Base-by-base conservation (phyloP, 2,329 filamentous ascomycete species). In the Alternaria incomplexa region DNA sequence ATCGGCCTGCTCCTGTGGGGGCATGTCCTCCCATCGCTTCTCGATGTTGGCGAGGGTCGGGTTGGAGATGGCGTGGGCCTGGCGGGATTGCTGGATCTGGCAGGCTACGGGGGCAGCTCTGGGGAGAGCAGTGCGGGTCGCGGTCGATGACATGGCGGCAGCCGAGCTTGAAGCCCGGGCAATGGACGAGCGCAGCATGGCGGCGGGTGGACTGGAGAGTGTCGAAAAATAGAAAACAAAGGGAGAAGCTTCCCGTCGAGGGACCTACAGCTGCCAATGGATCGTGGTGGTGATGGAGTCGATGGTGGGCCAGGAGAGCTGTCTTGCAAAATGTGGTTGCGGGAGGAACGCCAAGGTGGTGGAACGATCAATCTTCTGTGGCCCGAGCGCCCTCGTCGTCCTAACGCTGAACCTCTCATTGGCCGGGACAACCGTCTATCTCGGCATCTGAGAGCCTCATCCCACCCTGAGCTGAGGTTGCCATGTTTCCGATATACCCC, bases 11-110 rank as follows among this genome's bases (percentile, higher is more conserved):
- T 99, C 96, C 87, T 97, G 93, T 70, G 96, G 93, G 63, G 95
- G 94, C 92, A 98, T 94, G 69, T 86, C 89, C 87, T 99, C 96
- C 96, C 96, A 99, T 86, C 96, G 89, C 91, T 97, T 97, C 90
- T 99, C 96, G 80, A 99, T 98, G 85, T 97, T 93, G 83, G 93
- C 92, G 79, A 99, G 89, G 63, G 93, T 97, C 74, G 96, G 96
- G 87, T 97, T 98, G 79, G 94, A 96, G 84, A 99, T 96, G 81
- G 95, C 94, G 83, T 97, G 93, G 74, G 92, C 92, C 75, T 91
- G 89, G 77, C 87, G 85, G 67, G 81, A 81, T 79, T 85, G 84
- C 79, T 87, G 83, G 65, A 81, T 77, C 69, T 78, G 78, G 76
- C 80, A 78, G 66, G 78, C 79, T 63, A 79, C 76, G 62, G 80